Conservation (phyloP, 129 eudicot species). For the Tagetes erecta region DNA sequence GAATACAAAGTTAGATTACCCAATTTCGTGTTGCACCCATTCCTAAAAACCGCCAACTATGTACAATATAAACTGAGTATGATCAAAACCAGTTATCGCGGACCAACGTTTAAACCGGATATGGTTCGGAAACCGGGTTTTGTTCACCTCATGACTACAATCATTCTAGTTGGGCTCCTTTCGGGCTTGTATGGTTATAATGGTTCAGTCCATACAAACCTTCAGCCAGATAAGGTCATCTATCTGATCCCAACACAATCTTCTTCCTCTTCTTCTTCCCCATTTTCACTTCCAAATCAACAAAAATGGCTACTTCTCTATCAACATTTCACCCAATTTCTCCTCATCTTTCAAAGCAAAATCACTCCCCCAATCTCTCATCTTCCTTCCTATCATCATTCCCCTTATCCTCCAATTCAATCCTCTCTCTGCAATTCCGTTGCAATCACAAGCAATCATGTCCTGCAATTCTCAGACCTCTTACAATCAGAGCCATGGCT, state of each 20-base stretch:
- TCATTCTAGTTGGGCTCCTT: background rate
- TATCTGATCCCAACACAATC: conserved; percentile 23
- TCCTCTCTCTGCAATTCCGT: conserved; percentile 27
- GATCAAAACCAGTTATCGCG: too few species aligned
- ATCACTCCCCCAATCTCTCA: conserved; percentile 21
- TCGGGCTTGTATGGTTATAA: conserved; percentile 12
- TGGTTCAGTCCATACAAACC: background rate
- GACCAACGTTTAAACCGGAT: too few species aligned
- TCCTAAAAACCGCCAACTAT: too few species aligned
- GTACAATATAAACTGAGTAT: too few species aligned
- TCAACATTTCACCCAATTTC: conserved; percentile 35
- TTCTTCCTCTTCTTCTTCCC: conserved; percentile 33
- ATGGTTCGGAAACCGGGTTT: too few species aligned
- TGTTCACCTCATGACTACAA: too few species aligned
- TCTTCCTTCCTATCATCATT: conserved; percentile 35
- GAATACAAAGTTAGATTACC: too few species aligned
- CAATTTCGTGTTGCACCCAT: too few species aligned
- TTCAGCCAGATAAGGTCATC: conserved; percentile 29
- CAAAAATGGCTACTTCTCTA: conserved; percentile 34
- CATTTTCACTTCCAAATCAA: background rate
- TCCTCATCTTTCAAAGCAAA: conserved; percentile 23
- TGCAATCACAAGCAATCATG: conserved; percentile 25
- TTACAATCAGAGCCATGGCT: conserved; percentile 78
- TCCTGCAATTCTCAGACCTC: conserved; percentile 39
- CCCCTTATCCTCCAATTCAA: conserved; percentile 37